Evolutionary conservation across 805 yeast genomes (phyloP).

Genomic region (Suhomyces sp.): DNA sequence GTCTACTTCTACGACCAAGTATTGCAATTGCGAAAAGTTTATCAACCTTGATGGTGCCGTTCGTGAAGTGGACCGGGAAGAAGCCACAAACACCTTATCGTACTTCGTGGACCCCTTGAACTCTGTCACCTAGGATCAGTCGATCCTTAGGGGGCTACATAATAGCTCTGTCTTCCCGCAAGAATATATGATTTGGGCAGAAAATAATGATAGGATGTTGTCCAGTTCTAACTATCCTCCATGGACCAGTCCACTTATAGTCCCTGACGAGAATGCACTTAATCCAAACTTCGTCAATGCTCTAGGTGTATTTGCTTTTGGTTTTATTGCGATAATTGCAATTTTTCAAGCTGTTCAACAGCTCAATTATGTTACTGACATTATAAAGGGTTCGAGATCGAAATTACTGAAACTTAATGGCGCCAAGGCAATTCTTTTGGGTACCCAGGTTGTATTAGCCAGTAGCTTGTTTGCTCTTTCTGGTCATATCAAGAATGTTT

Average conservation of each 20-base stretch:
- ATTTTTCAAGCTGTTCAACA: slow-evolving; percentile 13
- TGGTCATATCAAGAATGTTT: neutral
- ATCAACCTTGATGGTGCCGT: too few relatives aligned
- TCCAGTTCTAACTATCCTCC: neutral
- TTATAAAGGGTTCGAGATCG: neutral
- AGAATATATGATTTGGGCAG: too few relatives aligned
- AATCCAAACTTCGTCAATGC: slow-evolving; percentile 24
- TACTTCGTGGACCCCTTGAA: too few relatives aligned
- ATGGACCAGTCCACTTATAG: slow-evolving; percentile 16
- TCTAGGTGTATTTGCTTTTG: slow-evolving; percentile 13
- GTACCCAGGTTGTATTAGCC: slow-evolving; percentile 14
- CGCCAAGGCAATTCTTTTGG: slow-evolving; percentile 13
- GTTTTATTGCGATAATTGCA: too few relatives aligned
- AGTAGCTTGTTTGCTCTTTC: slow-evolving; percentile 11
- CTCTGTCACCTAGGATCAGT: too few relatives aligned
- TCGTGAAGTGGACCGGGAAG: too few relatives aligned
- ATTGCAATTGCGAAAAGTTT: too few relatives aligned
- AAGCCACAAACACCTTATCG: too few relatives aligned
- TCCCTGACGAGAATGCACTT: slow-evolving; percentile 20
- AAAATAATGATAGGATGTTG: too few relatives aligned
- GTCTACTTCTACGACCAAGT: too few relatives aligned
- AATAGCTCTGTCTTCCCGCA: too few relatives aligned
- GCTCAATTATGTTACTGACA: neutral
- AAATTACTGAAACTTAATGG: slow-evolving; percentile 11
- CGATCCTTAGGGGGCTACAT: too few relatives aligned